A percentile compares a stretch with the other conserved stretches of the same genome.
phyloP scores from a whole-genome alignment of 1,284 basidiomycete species.

The Macrocybe sp. region DNA sequence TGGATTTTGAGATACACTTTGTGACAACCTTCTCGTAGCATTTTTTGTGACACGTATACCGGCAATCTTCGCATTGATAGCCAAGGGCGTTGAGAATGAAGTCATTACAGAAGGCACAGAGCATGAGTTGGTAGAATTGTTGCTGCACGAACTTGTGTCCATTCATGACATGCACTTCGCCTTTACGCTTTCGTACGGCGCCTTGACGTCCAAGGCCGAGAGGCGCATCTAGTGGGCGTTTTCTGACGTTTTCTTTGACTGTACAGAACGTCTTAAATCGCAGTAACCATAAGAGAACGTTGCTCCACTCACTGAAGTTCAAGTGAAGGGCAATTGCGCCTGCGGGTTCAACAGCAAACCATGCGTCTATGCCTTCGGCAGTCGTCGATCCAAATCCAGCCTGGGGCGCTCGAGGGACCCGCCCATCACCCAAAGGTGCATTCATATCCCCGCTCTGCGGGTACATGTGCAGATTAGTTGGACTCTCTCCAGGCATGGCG shows the following conservation, averaged over 20 bases:
- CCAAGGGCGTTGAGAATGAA: conserved; percentile 96
- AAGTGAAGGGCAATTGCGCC: conserved; percentile 85
- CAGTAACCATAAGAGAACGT: not conserved
- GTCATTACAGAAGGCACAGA: conserved; percentile 97
- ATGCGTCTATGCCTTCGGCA: conserved; percentile 87
- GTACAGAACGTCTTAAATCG: conserved; percentile 12
- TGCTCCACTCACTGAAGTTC: conserved; percentile 75
- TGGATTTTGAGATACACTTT: conserved; percentile 98
- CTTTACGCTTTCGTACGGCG: conserved; percentile 96
- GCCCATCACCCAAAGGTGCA: conserved; percentile 47
- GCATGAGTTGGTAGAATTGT: conserved; percentile 98
- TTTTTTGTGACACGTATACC: conserved; percentile 98
- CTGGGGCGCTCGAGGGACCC: conserved; percentile 27
- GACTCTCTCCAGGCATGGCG: conserved; percentile 65
- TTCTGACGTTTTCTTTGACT: conserved; percentile 97
- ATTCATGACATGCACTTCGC: conserved; percentile 99
- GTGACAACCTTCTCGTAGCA: conserved; percentile 99
- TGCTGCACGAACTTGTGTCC: conserved; percentile 97
- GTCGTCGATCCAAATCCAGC: conserved; percentile 27
- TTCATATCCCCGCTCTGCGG: conserved; percentile 48
- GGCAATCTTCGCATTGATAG: conserved; percentile 99
- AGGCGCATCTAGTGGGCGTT: conserved; percentile 86
- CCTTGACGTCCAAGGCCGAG: conserved; percentile 94
- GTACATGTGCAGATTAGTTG: conserved; percentile 31
- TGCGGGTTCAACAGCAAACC: conserved; percentile 98